Percentiles rank a stretch among this genome's conserved stretches.
Conservation (phyloP, 345 rosid genomes). For the Turnera subulata region DNA sequence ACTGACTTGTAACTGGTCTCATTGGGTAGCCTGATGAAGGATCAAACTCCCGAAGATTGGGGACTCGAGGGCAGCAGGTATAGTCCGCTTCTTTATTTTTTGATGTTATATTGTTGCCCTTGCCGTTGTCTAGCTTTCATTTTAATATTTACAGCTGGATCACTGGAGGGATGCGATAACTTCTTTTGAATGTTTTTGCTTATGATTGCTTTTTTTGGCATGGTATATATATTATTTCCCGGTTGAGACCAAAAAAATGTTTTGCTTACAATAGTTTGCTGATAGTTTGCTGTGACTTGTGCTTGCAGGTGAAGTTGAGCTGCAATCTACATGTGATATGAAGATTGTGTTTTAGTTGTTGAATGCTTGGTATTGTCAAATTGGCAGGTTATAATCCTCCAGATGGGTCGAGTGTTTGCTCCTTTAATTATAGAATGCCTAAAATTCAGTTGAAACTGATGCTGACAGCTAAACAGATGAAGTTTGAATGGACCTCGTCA, state of each 20-base stretch:
- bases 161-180: too few species aligned
- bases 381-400: conserved; percentile 26
- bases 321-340: conserved; percentile 3
- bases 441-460: conserved; percentile 20
- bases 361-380: conserved; percentile 7
- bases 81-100: not conserved
- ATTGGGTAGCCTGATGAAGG: conserved; percentile 33
- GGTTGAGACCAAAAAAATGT: too few species aligned
- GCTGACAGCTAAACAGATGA: conserved; percentile 15
- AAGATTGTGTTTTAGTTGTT: conserved; percentile 10
- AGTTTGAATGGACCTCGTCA: conserved; percentile 5
- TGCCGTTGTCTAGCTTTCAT: not conserved
- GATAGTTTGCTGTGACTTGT: not conserved
- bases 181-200: too few species aligned
- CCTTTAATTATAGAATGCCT: not conserved
- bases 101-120: too few species aligned
- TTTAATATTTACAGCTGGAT: too few species aligned
- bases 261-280: too few species aligned
- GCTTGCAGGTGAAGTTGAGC: conserved; percentile 26
- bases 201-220: too few species aligned
- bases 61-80: conserved; percentile 39
- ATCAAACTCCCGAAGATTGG: conserved; percentile 24
- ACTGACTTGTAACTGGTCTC: conserved; percentile 24
- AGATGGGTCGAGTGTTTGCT: conserved; percentile 19
- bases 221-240: too few species aligned